phyloP scores from a whole-genome alignment of 2,329 filamentous ascomycete genomes.

The Coniochaeta ligniaria region DNA sequence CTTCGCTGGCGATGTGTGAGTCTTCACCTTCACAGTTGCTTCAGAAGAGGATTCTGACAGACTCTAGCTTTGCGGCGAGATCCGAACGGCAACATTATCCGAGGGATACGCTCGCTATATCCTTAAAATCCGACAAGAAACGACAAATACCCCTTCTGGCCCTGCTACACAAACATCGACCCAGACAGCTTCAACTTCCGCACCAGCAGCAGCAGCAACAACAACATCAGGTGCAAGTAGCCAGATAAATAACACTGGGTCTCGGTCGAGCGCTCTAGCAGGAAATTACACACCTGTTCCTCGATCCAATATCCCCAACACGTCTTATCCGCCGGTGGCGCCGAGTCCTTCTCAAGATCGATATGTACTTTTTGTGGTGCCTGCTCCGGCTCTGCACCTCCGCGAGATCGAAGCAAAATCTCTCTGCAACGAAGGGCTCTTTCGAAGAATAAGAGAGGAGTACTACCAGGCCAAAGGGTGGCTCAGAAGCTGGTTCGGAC shows the following conservation, averaged over 20 bases:
- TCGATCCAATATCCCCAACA: background rate
- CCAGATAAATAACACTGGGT: background rate
- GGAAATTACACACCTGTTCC: background rate
- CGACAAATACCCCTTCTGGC: background rate
- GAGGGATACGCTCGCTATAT: background rate
- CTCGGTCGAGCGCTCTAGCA: background rate
- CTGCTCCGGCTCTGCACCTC: background rate
- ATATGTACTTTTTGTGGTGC: background rate
- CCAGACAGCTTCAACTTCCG: background rate
- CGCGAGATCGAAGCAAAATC: background rate
- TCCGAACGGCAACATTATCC: background rate
- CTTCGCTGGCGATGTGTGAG: background rate
- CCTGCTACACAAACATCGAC: background rate
- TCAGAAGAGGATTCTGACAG: background rate
- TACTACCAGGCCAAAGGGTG: background rate
- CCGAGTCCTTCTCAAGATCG: background rate
- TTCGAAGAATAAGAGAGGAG: background rate
- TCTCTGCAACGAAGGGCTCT: background rate
- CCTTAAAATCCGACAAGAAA: background rate
- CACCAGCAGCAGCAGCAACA: background rate
- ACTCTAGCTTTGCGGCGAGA: background rate
- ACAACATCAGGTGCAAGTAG: background rate
- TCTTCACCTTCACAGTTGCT: background rate
- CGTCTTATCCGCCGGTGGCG: background rate
- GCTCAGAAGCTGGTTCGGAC: background rate